Evolutionary conservation across 345 rosid species (phyloP), one percentile per base, ranked within the genome.

Genomic region (Brassica juncea): DNA sequence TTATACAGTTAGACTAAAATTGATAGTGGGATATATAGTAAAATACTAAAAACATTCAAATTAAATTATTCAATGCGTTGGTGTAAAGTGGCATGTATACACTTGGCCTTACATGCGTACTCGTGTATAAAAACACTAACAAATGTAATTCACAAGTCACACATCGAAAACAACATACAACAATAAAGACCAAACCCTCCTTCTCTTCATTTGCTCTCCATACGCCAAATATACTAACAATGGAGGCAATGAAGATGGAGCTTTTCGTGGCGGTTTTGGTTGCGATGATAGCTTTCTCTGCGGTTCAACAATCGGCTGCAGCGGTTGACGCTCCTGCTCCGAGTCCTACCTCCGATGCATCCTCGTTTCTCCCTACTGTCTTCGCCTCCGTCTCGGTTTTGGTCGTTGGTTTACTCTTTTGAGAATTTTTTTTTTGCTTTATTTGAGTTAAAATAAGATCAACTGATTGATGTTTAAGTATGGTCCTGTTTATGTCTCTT

Each of bases 231-330:
- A 23, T 34, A 79, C 37, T 27, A 54, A 70, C 55, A 63, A 82
- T 82, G 84, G 84, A 78, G 77, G 77, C 84, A 73, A 73, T 78
- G 82, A 82, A 73, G 82, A 69, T 82, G 82, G 78, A 82, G 82
- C 64, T 82, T 64, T 74, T 70, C 25, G 69, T 82, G 66, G 82
- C 77, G 37, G 58, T 82, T 71, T 32, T 82, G 73, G 79, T 73
- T 61, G 84, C 82, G 0, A 58, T 74, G 69, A 16, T 77, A 11
- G 80, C 76, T 0, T 70, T 82, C 47, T 78, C 84, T 23, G 49
- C 77, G 21, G 69, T 82, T 71, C 69, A 81, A 8, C 80, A 73
- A 19, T 44, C 79, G 54, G 76, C 73, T 39, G 80, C 80, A 58
- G 69, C 58, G 35, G 80, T 70, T 57, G 79, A 78, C 4, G 82